Conservation (phyloP, 2,329 filamentous ascomycete species). For the Lasiodiplodia hormozganensis region DNA sequence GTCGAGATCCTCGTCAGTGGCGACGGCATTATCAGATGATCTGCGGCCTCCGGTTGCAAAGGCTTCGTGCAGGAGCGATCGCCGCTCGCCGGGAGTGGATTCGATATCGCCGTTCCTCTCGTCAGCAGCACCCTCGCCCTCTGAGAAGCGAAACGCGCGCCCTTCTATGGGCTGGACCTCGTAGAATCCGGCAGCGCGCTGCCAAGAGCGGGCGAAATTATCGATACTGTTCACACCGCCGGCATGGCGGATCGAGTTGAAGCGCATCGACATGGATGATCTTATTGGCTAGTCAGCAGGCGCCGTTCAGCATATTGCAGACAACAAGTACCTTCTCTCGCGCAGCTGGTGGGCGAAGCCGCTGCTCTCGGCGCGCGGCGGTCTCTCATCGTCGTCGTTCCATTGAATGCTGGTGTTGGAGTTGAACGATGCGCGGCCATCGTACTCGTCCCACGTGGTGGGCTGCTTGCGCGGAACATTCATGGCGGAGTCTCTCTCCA, state of each 20-base stretch:
- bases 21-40: conserved; percentile 47
- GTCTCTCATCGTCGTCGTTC: conserved; percentile 42
- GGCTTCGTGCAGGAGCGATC: conserved; percentile 51
- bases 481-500: conserved; percentile 35
- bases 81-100: conserved; percentile 46
- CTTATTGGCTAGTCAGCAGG: conserved; percentile 33
- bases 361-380: conserved; percentile 36
- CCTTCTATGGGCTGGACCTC: conserved; percentile 80
- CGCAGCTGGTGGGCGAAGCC: conserved; percentile 41
- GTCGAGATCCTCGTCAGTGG: conserved; percentile 36
- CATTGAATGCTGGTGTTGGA: conserved; percentile 49
- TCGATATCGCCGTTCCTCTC: conserved; percentile 52
- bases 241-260: conserved; percentile 67
- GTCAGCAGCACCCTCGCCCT: conserved; percentile 55
- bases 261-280: conserved; percentile 58
- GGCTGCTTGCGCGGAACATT: conserved; percentile 50
- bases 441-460: conserved; percentile 55
- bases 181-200: conserved; percentile 84
- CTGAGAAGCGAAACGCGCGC: conserved; percentile 69
- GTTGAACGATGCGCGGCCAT: conserved; percentile 50
- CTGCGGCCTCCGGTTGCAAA: conserved; percentile 46
- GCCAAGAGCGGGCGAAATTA: conserved; percentile 92
- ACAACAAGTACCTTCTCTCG: conserved; percentile 41
- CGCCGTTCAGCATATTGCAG: neutral
- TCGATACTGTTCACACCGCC: conserved; percentile 94